Base-by-base conservation (phyloP, 352 stramenopile species). In the Peronospora tabacina region DNA sequence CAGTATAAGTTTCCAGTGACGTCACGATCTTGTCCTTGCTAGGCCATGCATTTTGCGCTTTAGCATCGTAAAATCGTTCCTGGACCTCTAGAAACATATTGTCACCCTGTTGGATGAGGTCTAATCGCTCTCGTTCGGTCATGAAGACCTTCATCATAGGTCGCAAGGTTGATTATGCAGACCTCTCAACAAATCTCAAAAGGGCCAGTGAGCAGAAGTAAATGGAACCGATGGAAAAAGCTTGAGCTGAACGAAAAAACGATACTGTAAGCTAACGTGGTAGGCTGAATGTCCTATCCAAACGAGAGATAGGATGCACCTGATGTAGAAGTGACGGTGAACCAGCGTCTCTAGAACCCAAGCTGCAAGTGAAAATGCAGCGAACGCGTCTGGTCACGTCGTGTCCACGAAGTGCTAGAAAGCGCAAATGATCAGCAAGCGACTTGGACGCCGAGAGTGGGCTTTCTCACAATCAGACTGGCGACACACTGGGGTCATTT, bases 1-100 rank as follows among this genome's bases (percentile, higher is more conserved):
- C 58, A 32, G 68, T 64, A 54, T 72, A 75, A 17, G 66, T 64
- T 42, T 84, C 75, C 19, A 85, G 60, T 22, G 74, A 59, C 38
- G 76, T 75, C 28, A 85, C 46, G 49, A 60, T 66, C 44, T 71
- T 72, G 44, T 68, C 56, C 35, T 66, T 68, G 16, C 63, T 53
- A 11, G 48, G n/a, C 2, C 28, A 29, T 6, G 40, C n/a, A 12
- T 46, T 22, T 28, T 40, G 35, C 11, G 20, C 36, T 39, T 73
- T 58, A 41, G 54, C 39, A 51, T 62, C 54, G 20, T 75, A 69
- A 9, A 81, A 55, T 0, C 64, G 58, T 43, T 56, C 45, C 20
- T 79, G 65, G 19, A 66, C 56, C 49, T 78, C 65, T 12, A 70
- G 45, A 59, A 79, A 83, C 36, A 72, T 55, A 40, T 50, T 36